Conservation (phyloP, 2,329 filamentous ascomycete species). For the Dissoconium aciculare region DNA sequence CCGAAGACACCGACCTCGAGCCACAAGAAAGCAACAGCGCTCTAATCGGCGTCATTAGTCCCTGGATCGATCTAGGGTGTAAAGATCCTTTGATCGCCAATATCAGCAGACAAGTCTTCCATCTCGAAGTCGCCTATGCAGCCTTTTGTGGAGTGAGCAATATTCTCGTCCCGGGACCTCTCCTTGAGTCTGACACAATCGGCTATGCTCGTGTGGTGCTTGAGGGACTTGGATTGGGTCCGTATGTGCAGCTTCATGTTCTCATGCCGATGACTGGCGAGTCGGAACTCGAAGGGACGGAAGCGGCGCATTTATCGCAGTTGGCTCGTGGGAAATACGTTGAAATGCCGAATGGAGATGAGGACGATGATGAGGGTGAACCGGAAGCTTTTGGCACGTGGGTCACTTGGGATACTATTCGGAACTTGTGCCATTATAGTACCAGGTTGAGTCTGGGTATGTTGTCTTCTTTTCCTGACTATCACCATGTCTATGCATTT, state of each 20-base stretch:
- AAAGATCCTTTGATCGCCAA: slow-evolving; percentile 68
- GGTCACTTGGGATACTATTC: slow-evolving; percentile 87
- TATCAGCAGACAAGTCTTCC: slow-evolving; percentile 77
- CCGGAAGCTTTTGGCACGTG: slow-evolving; percentile 52
- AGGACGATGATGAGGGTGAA: slow-evolving; percentile 12
- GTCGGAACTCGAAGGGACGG: slow-evolving; percentile 41
- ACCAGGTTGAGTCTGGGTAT: slow-evolving; percentile 69
- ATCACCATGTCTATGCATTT: slow-evolving; percentile 2
- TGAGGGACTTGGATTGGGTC: slow-evolving; percentile 60
- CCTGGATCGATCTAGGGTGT: slow-evolving; percentile 85
- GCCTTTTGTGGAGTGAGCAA: slow-evolving; percentile 84
- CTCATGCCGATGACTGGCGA: slow-evolving; percentile 73
- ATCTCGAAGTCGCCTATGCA: slow-evolving; percentile 83
- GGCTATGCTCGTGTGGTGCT: slow-evolving; percentile 76
- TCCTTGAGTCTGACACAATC: slow-evolving; percentile 34
- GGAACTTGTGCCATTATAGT: slow-evolving; percentile 74
- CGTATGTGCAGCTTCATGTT: slow-evolving; percentile 65
- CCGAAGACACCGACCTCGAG: slow-evolving; percentile 61
- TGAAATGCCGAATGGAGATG: slow-evolving; percentile 8
- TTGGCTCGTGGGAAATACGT: slow-evolving; percentile 27
- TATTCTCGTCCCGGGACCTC: slow-evolving; percentile 65
- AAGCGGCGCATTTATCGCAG: slow-evolving; percentile 38
- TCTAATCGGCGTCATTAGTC: slow-evolving; percentile 63
- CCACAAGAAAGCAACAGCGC: slow-evolving; percentile 56
- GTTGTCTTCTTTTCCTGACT: slow-evolving; percentile 23